Conservation (phyloP, 768 basidiomycete species). For the Suillus alpinus region DNA sequence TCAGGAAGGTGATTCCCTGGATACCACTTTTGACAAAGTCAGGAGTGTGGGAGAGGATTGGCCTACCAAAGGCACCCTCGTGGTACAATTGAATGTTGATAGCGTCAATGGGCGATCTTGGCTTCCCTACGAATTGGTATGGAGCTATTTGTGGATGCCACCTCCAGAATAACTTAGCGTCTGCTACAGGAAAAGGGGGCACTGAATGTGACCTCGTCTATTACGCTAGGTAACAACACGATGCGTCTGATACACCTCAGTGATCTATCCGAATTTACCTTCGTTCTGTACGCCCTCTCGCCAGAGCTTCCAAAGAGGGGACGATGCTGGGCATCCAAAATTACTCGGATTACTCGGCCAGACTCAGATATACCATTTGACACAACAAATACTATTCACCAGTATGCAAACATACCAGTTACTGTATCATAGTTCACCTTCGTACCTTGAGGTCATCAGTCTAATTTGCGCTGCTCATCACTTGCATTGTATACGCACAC, state of each 20-base stretch:
- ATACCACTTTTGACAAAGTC: slow-evolving; percentile 5
- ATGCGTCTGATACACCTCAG: slow-evolving; percentile 51
- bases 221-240: slow-evolving; percentile 44
- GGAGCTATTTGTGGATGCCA: slow-evolving; percentile 12
- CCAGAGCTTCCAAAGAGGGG: slow-evolving; percentile 15
- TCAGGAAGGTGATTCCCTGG: background rate
- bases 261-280: slow-evolving; percentile 39
- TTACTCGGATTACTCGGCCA: background rate
- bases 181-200: slow-evolving; percentile 26
- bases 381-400: background rate
- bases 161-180: background rate
- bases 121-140: slow-evolving; percentile 44
- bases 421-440: background rate
- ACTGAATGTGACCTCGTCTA: slow-evolving; percentile 39
- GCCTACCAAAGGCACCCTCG: slow-evolving; percentile 44
- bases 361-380: background rate
- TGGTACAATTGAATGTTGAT: slow-evolving; percentile 44
- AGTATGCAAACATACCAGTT: background rate
- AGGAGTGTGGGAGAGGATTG: slow-evolving; percentile 26
- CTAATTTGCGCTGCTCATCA: background rate
- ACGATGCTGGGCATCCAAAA: slow-evolving; percentile 23
- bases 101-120: slow-evolving; percentile 33
- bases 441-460: background rate
- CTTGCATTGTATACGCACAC: background rate
- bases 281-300: slow-evolving; percentile 42